Evolutionary conservation across 345 rosid species (phyloP).

Genomic region (Linum tenue): DNA sequence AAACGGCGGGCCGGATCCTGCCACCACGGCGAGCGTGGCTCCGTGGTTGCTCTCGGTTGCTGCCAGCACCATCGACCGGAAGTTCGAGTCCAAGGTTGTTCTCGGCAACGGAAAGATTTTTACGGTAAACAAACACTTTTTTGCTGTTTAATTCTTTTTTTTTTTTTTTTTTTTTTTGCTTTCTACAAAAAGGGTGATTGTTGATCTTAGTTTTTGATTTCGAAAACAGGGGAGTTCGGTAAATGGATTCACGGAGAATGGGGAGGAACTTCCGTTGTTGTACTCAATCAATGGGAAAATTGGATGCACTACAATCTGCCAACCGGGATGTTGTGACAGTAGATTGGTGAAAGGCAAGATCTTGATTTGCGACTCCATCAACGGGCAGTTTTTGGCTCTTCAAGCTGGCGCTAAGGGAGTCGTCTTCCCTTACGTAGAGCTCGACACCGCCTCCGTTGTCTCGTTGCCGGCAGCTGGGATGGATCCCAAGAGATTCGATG

Average conservation of each 20-base stretch:
- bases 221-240: conserved; percentile 29
- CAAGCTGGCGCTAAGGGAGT: conserved; percentile 29
- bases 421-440: not conserved
- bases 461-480: conserved; percentile 25
- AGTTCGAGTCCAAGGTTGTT: conserved; percentile 22
- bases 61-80: conserved; percentile 40
- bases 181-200: not conserved
- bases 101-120: conserved; percentile 25
- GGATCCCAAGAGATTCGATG: not conserved
- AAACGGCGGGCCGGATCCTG: conserved; percentile 13
- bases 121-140: too few species aligned
- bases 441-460: conserved; percentile 2
- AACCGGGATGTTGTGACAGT: conserved; percentile 16
- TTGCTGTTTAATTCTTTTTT: too few species aligned
- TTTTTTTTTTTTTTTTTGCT: too few species aligned
- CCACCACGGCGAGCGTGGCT: conserved; percentile 4
- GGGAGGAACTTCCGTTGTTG: conserved; percentile 23
- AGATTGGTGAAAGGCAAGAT: conserved; percentile 32
- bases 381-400: not conserved
- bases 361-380: conserved; percentile 13
- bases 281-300: conserved; percentile 13
- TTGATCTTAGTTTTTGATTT: not conserved
- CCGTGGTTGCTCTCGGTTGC: conserved; percentile 48
- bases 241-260: conserved; percentile 21
- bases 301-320: too few species aligned